Percentiles rank a stretch among this genome's conserved stretches.
Evolutionary conservation across 176 grass and related monocot genomes (phyloP).

Genomic region (Chloris gayana): DNA sequence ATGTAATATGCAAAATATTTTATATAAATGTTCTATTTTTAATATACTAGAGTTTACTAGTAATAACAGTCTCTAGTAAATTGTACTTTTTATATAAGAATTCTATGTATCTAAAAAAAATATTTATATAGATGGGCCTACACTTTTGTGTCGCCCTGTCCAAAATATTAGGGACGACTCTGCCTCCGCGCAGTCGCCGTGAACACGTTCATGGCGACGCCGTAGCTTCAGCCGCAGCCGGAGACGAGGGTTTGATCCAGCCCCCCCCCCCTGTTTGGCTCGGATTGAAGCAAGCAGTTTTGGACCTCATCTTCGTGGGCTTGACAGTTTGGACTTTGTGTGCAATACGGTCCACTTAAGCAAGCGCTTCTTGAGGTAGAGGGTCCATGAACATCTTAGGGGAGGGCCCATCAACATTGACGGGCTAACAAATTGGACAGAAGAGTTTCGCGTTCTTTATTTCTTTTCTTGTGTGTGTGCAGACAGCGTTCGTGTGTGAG

Average conservation of each 20-base stretch:
- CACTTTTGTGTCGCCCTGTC: too few relatives aligned
- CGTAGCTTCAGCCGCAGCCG: constrained; percentile 28
- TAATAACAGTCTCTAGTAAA: too few relatives aligned
- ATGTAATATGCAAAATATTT: too few relatives aligned
- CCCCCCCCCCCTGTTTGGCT: not conserved
- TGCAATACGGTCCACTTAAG: not conserved
- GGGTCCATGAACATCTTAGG: too few relatives aligned
- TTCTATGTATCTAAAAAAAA: too few relatives aligned
- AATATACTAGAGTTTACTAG: too few relatives aligned
- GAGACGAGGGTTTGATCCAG: constrained; percentile 43
- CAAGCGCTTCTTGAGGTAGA: not conserved
- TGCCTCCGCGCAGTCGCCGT: constrained; percentile 22
- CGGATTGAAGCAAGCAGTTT: not conserved
- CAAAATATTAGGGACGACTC: too few relatives aligned
- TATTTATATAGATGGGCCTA: too few relatives aligned
- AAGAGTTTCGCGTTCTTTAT: not conserved
- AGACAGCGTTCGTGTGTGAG: too few relatives aligned
- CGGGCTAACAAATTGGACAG: not conserved
- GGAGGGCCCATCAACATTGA: not conserved
- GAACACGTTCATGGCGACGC: constrained; percentile 60
- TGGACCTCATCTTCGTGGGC: not conserved
- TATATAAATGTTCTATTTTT: too few relatives aligned
- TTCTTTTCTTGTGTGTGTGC: too few relatives aligned
- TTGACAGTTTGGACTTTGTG: not conserved
- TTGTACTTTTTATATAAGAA: too few relatives aligned